Evolutionary conservation across 2,329 filamentous ascomycete species (phyloP).

Genomic region (Ophiocordyceps camponoti-saundersi): DNA sequence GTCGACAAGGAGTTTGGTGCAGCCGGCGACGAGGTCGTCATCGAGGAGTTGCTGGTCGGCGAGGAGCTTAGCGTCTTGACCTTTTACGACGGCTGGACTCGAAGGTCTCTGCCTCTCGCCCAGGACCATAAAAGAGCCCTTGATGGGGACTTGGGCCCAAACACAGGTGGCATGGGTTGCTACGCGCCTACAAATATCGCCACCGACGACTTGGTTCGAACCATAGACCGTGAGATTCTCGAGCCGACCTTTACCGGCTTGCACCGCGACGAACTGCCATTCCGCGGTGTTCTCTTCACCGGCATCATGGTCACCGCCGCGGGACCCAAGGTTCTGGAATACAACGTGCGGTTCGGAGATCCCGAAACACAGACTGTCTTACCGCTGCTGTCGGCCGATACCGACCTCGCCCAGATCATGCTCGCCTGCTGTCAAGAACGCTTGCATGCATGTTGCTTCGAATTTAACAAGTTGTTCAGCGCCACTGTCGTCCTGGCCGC

Average conservation of each 20-base stretch:
- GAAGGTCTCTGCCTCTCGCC: conserved; percentile 70
- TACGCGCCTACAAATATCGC: conserved; percentile 82
- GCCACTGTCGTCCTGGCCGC: conserved; percentile 90
- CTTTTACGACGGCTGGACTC: conserved; percentile 78
- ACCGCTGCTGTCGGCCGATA: conserved; percentile 57
- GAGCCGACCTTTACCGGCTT: conserved; percentile 81
- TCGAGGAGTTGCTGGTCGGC: conserved; percentile 83
- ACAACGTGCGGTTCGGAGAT: conserved; percentile 86
- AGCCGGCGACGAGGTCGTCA: conserved; percentile 81
- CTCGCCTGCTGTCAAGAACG: conserved; percentile 64
- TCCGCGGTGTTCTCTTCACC: conserved; percentile 65
- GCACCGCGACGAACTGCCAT: conserved; percentile 59
- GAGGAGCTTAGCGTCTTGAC: conserved; percentile 85
- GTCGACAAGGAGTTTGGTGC: conserved; percentile 68
- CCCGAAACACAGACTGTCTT: conserved; percentile 82
- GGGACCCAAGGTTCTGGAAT: conserved; percentile 74
- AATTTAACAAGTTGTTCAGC: conserved; percentile 53
- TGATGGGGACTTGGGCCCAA: conserved; percentile 78
- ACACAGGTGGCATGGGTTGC: conserved; percentile 96
- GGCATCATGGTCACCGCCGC: conserved; percentile 82
- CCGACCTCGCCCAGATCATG: conserved; percentile 79
- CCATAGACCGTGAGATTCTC: conserved; percentile 68
- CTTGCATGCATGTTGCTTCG: conserved; percentile 52
- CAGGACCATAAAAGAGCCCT: conserved; percentile 95
- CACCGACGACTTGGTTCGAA: conserved; percentile 55